Percentiles rank a stretch among this genome's conserved stretches.
These are phyloP conservation scores for Pluteus cervinus DNA, from an alignment of 768 basidiomycete species.

Conservation along the genomic window DNA sequence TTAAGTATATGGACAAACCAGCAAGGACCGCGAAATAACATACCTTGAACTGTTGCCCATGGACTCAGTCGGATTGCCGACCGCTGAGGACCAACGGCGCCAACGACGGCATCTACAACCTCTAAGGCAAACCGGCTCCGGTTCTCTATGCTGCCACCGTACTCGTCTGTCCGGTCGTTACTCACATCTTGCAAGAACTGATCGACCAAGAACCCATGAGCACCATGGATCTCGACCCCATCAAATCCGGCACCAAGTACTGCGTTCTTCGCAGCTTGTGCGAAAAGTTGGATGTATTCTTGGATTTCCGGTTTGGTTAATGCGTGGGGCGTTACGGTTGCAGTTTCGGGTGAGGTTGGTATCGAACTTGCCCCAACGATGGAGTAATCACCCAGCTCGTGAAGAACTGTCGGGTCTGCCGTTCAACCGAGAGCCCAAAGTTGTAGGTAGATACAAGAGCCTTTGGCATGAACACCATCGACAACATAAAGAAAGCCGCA, in stretches of 20 bases:
- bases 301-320: slow-evolving; percentile 42
- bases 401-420: slow-evolving; percentile 27
- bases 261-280: slow-evolving; percentile 49
- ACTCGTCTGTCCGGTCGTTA: slow-evolving; percentile 57
- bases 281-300: slow-evolving; percentile 45
- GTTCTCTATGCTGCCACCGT: slow-evolving; percentile 62
- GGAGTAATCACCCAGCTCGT: too few relatives aligned
- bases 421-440: slow-evolving; percentile 52
- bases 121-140: slow-evolving; percentile 53
- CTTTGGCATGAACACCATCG: slow-evolving; percentile 45
- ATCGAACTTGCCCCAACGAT: too few relatives aligned
- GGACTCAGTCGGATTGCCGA: slow-evolving; percentile 54
- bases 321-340: too few relatives aligned
- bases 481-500: slow-evolving; percentile 34
- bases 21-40: slow-evolving; percentile 23
- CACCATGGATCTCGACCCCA: slow-evolving; percentile 45
- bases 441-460: slow-evolving; percentile 44
- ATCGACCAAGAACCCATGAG: slow-evolving; percentile 46
- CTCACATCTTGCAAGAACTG: slow-evolving; percentile 56
- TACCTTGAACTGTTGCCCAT: slow-evolving; percentile 39
- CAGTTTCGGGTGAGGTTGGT: too few relatives aligned
- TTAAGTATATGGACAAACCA: too few relatives aligned
- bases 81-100: slow-evolving; percentile 47
- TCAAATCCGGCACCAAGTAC: slow-evolving; percentile 60
- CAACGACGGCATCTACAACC: slow-evolving; percentile 42